Evolutionary conservation across 1,284 basidiomycete genomes (phyloP).

Genomic region (Ustilago curta): DNA sequence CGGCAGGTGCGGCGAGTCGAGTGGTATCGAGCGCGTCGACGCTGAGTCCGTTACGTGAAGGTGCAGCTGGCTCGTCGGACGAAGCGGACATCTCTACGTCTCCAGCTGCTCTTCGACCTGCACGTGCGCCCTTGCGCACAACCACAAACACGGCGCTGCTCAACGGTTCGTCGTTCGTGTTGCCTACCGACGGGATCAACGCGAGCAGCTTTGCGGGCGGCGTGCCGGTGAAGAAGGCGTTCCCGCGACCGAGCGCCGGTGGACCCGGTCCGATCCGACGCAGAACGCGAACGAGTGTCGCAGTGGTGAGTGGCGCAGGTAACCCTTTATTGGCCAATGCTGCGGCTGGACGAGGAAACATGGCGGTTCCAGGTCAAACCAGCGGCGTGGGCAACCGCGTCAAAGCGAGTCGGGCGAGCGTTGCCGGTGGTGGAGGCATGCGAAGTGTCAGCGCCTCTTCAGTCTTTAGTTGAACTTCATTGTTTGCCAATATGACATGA

Average conservation of each 20-base stretch:
- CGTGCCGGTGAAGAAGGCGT: constrained; percentile 33
- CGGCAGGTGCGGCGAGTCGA: too few relatives aligned
- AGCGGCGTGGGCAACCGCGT: constrained; percentile 31
- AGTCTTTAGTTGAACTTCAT: constrained; percentile 3
- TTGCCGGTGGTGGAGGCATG: not conserved
- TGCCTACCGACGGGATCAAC: constrained; percentile 14
- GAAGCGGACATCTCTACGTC: constrained; percentile 28
- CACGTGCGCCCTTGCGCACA: constrained; percentile 15
- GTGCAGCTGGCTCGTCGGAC: constrained; percentile 10
- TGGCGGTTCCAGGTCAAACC: constrained; percentile 17
- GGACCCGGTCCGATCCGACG: constrained; percentile 39
- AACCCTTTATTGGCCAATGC: constrained; percentile 7
- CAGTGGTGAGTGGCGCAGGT: not conserved
- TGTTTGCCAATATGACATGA: not conserved
- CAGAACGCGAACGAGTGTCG: constrained; percentile 24
- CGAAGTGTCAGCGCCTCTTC: constrained; percentile 1
- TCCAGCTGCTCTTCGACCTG: constrained; percentile 1
- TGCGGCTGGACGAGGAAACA: not conserved
- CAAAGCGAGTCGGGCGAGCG: constrained; percentile 27
- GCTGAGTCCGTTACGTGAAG: constrained; percentile 27
- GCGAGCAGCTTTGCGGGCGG: not conserved
- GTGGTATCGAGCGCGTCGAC: constrained; percentile 9
- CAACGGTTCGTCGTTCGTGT: constrained; percentile 21
- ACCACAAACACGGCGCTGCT: constrained; percentile 26
- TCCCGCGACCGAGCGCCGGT: constrained; percentile 39